Conservation (phyloP, 257 asterid genomes). For the Salvia hispanica region DNA sequence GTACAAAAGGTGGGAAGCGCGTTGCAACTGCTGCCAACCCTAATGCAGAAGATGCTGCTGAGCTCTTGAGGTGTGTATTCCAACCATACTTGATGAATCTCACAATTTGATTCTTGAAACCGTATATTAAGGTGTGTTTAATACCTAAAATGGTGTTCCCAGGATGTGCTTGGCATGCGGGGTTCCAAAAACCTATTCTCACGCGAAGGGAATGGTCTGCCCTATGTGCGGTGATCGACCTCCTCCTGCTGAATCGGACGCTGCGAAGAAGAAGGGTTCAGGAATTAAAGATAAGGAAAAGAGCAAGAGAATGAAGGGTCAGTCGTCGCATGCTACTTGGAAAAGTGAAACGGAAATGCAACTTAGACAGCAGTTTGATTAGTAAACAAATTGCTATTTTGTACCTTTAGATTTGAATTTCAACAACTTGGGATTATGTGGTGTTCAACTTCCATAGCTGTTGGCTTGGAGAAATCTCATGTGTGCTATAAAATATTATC, state of each 20-base stretch:
- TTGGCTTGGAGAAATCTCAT: not conserved
- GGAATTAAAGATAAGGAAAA: slow-evolving; percentile 87
- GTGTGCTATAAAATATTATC: not conserved
- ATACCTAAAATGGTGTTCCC: slow-evolving; percentile 19
- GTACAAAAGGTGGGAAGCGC: slow-evolving; percentile 61
- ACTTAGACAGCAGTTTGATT: slow-evolving; percentile 95
- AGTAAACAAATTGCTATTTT: slow-evolving; percentile 23
- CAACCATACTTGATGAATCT: not conserved
- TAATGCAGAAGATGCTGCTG: slow-evolving; percentile 80
- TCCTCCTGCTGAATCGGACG: slow-evolving; percentile 44
- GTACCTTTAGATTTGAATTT: slow-evolving; percentile 9
- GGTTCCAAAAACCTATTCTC: slow-evolving; percentile 76
- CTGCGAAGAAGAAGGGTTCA: slow-evolving; percentile 69
- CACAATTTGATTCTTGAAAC: not conserved
- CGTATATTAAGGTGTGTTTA: not conserved
- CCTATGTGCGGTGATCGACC: slow-evolving; percentile 80
- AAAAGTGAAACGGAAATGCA: slow-evolving; percentile 99
- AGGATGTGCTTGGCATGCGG: slow-evolving; percentile 91
- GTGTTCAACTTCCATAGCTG: not conserved
- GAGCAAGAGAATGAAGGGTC: slow-evolving; percentile 95
- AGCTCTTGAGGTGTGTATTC: slow-evolving; percentile 67
- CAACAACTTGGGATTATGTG: slow-evolving; percentile 2
- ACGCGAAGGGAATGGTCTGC: slow-evolving; percentile 71
- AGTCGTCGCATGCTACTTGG: slow-evolving; percentile 95
- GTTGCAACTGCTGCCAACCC: slow-evolving; percentile 65